A percentile compares a stretch with the other conserved stretches of the same genome.
Conservation (phyloP, 192 early-diverging fungal genomes). For the Oehlia diaphana region DNA sequence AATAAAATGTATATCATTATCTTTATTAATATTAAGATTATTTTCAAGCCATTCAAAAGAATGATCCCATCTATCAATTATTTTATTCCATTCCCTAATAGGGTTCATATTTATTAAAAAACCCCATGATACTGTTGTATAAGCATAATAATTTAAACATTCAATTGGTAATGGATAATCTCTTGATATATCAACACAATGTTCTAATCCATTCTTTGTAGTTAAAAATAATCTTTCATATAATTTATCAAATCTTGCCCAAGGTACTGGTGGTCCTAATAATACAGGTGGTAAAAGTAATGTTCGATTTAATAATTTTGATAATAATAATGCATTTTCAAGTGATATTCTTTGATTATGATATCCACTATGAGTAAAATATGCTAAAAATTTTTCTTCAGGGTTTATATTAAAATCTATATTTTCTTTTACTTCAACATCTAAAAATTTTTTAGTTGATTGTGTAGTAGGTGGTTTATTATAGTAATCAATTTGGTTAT, state of each 20-base stretch:
- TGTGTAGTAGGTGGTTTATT: background rate
- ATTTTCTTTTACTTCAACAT: slow-evolving; percentile 1
- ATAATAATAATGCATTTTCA: slow-evolving; percentile 55
- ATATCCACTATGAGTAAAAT: slow-evolving; percentile 55
- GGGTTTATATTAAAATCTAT: slow-evolving; percentile 2
- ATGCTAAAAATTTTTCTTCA: slow-evolving; percentile 53
- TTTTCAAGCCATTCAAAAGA: slow-evolving; percentile 51
- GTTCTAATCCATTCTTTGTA: slow-evolving; percentile 54
- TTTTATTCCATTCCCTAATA: slow-evolving; percentile 37
- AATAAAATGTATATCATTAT: slow-evolving; percentile 46
- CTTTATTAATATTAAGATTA: slow-evolving; percentile 39
- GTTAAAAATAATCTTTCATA: slow-evolving; percentile 50
- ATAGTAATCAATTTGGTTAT: background rate
- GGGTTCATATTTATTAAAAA: slow-evolving; percentile 54
- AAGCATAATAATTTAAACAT: slow-evolving; percentile 56
- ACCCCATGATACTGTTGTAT: slow-evolving; percentile 57
- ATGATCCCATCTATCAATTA: slow-evolving; percentile 47
- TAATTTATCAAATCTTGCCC: slow-evolving; percentile 48
- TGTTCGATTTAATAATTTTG: slow-evolving; percentile 56
- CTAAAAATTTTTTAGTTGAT: background rate
- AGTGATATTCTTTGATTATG: slow-evolving; percentile 59
- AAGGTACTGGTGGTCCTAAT: slow-evolving; percentile 55
- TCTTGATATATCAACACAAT: slow-evolving; percentile 42
- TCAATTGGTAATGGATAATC: slow-evolving; percentile 49
- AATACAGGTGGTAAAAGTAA: slow-evolving; percentile 50